Base-by-base conservation (phyloP, 805 yeast species). In the Wickerhamiella vanderwaltii region DNA sequence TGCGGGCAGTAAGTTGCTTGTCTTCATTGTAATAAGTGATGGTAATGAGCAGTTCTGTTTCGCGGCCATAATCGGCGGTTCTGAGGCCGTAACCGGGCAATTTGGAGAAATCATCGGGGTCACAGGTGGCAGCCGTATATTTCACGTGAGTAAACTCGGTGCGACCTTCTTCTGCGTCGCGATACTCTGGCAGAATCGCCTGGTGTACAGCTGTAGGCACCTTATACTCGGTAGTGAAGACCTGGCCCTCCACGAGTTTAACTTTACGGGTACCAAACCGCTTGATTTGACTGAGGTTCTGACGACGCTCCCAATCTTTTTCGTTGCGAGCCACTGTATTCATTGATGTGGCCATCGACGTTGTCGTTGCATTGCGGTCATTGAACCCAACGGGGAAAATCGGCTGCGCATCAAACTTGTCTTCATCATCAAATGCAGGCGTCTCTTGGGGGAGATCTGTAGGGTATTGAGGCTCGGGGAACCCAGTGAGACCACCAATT, bases 21-120 rank as follows among this genome's bases (percentile, higher is more conserved):
- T 76, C 80, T 56, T 76, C 82, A 53, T 76, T 76, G 55, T 76
- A 75, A 72, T 75, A 76, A 25, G 82, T 76, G 46, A 76, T 57
- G 18, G 77, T 77, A 40, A 76, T 65, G 62, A 76, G 66, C 55
- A 76, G 58, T 56, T 76, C 82, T 0, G 81, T 75, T 41, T 68
- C 66, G 26, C 80, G 66, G 11, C 71, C 72, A 54, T 73, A 73
- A 52, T 73, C 73, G 15, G 66, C 64, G 2, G 73, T 75, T 32
- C 82, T 65, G 44, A 76, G 63, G 33, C 68, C 67, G 57, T 72
- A 76, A 5, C 78, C 78, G 13, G 57, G 55, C 45, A 67, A 68
- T 33, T 66, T 59, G 45, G 65, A 64, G 57, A 76, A 76, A 45
- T 76, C 75, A 34, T 75, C 75, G 4, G 82, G 82, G n/a, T 78